Percentiles rank a stretch among this genome's conserved stretches.
phyloP scores from a whole-genome alignment of 345 rosid genomes.

The Populus pruinosa region DNA sequence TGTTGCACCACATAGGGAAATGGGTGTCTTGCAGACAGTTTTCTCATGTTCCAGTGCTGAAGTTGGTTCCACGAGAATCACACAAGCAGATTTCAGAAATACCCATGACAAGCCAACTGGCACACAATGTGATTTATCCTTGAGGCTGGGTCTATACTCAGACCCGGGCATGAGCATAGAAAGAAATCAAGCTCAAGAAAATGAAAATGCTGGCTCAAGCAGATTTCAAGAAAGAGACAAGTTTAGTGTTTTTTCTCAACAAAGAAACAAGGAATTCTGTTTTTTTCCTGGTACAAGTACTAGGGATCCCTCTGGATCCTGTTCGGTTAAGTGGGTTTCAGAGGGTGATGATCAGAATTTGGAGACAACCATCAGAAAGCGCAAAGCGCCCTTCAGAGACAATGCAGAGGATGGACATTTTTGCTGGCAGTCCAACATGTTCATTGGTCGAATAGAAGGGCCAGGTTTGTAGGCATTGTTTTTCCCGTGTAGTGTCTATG shows the following conservation, averaged over 20 bases:
- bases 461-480: conserved; percentile 46
- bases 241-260: conserved; percentile 21
- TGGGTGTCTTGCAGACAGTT: conserved; percentile 28
- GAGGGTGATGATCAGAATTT: conserved; percentile 35
- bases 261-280: conserved; percentile 48
- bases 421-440: conserved; percentile 40
- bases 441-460: conserved; percentile 29
- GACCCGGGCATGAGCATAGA: conserved; percentile 40
- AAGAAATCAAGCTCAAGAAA: conserved; percentile 39
- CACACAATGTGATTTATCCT: conserved; percentile 67
- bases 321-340: conserved; percentile 32
- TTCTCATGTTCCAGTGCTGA: conserved; percentile 28
- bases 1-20: conserved; percentile 32
- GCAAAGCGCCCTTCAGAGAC: conserved; percentile 40
- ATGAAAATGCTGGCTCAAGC: conserved; percentile 30
- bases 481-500: conserved; percentile 30
- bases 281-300: conserved; percentile 53
- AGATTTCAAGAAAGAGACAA: conserved; percentile 32
- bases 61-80: conserved; percentile 21
- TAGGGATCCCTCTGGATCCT: conserved; percentile 30
- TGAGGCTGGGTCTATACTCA: conserved; percentile 66
- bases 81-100: conserved; percentile 25
- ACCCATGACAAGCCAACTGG: conserved; percentile 31
- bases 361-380: conserved; percentile 45
- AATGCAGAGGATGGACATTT: conserved; percentile 38